Percentiles rank a stretch among this genome's conserved stretches.
phyloP scores from a whole-genome alignment of 2,329 filamentous ascomycete genomes.

The Diaporthe batatas region DNA sequence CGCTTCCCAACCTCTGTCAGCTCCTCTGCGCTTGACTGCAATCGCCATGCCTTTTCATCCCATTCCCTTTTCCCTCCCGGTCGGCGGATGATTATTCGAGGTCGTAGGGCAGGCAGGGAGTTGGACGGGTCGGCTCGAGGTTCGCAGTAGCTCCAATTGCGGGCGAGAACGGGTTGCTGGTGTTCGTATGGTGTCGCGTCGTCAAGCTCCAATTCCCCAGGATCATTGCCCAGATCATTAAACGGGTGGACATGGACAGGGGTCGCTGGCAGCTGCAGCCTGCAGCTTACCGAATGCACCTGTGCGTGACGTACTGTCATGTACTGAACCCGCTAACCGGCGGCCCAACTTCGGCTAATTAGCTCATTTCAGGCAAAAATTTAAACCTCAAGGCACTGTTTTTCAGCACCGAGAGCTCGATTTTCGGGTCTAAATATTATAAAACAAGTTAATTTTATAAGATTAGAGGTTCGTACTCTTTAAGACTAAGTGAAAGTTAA shows the following conservation, averaged over 20 bases:
- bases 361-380: no score
- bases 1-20: constrained; percentile 40
- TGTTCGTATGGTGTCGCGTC: background rate
- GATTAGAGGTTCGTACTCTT: no score
- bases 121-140: background rate
- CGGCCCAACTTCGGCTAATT: constrained; percentile 2
- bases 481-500: no score
- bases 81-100: background rate
- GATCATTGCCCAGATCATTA: background rate
- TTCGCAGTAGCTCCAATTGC: constrained; percentile 1
- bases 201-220: constrained; percentile 22
- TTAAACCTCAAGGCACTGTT: no score
- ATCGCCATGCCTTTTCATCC: constrained; percentile 36
- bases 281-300: constrained; percentile 23
- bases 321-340: background rate
- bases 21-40: constrained; percentile 28
- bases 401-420: no score
- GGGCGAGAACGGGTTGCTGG: background rate
- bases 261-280: constrained; percentile 29
- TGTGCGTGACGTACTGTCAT: constrained; percentile 21
- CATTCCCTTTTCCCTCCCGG: constrained; percentile 2
- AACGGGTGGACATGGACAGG: constrained; percentile 24
- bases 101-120: background rate
- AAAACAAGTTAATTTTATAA: no score
- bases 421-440: no score